Evolutionary conservation across 2,329 filamentous ascomycete genomes (phyloP), one percentile per base, ranked within the genome.

Genomic region (Exophiala lecanii-corni): DNA sequence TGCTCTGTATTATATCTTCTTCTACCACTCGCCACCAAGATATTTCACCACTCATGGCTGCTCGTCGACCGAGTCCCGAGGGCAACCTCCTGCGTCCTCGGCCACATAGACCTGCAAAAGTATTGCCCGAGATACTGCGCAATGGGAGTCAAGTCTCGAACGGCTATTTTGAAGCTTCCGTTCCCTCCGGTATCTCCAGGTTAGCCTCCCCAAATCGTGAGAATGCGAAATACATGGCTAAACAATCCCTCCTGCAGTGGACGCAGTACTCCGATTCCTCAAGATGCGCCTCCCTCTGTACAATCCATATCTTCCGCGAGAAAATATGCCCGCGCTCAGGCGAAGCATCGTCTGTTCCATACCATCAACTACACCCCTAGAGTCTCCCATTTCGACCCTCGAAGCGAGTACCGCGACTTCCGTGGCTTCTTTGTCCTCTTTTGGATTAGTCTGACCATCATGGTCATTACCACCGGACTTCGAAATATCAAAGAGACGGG

Each of bases 361-460:
- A 92, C 86, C 16, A 89, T 94, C 61, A 86, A 95, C 59, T 98
- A 91, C 68, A 79, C 86, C 30, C 83, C 85, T 47, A 84, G 92
- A 44, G 83, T 97, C 16, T 97, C 91, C 13, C 91, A 98, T 68
- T 95, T 98, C 62, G 92, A 98, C 61, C 89, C 89, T 0, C 76
- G 79, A 37, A 94, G 86, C 65, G 89, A 95, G 59, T 89, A 97
- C 63, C 82, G 82, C 59, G 89, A 98, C 66, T 98, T 98, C 63
- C 81, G 88, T 57, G 92, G 92, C 61, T 98, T 98, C 76, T 98
- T 96, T 69, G 87, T 92, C 41, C 78, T 98, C 26, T 98, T 98
- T 69, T 98, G 92, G 92, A 91, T 98, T 53, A 88, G 88, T 7
- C 74, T 98, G 47, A 87, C 86, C 55, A 94, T 98, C 64, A 95